Percentiles rank a stretch among this genome's conserved stretches.
Conservation (phyloP, 805 yeast genomes). For the Candida qinlingensis region DNA sequence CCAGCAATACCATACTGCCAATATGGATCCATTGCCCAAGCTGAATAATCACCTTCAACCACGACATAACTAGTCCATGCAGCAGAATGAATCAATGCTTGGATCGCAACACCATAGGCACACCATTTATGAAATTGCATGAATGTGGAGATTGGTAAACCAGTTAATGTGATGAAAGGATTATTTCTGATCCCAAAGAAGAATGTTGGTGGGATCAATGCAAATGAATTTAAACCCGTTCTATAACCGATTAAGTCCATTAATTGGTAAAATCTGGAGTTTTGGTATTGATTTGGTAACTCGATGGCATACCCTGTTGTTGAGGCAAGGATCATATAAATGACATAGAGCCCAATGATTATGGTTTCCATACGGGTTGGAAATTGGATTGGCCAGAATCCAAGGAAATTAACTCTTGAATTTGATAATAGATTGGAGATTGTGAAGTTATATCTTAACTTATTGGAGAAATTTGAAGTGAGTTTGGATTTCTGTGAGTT, state of each 20-base stretch:
- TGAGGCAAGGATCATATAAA: constrained; percentile 28
- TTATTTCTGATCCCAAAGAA: constrained; percentile 73
- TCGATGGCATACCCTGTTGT: constrained; percentile 32
- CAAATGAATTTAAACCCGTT: constrained; percentile 44
- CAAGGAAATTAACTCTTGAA: constrained; percentile 18
- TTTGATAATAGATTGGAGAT: constrained; percentile 27
- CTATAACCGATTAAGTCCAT: constrained; percentile 46
- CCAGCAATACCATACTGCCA: constrained; percentile 45
- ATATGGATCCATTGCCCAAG: constrained; percentile 42
- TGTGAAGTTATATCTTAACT: constrained; percentile 21
- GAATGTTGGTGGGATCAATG: constrained; percentile 51
- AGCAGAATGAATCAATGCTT: constrained; percentile 50
- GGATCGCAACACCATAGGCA: constrained; percentile 45
- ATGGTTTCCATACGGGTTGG: constrained; percentile 28
- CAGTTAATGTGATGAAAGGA: constrained; percentile 55
- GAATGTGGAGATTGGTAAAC: constrained; percentile 53
- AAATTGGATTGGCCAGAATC: constrained; percentile 25
- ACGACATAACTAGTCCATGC: constrained; percentile 47
- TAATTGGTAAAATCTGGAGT: constrained; percentile 26
- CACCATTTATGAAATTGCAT: constrained; percentile 62
- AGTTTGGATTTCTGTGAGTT: constrained; percentile 14
- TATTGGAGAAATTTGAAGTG: constrained; percentile 13
- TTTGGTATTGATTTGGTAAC: constrained; percentile 35
- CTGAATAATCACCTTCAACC: constrained; percentile 35
- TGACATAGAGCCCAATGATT: constrained; percentile 28